Percentiles rank a stretch among this genome's conserved stretches.
Conservation (phyloP, 306 rosid species). For the Benincasa hispida region DNA sequence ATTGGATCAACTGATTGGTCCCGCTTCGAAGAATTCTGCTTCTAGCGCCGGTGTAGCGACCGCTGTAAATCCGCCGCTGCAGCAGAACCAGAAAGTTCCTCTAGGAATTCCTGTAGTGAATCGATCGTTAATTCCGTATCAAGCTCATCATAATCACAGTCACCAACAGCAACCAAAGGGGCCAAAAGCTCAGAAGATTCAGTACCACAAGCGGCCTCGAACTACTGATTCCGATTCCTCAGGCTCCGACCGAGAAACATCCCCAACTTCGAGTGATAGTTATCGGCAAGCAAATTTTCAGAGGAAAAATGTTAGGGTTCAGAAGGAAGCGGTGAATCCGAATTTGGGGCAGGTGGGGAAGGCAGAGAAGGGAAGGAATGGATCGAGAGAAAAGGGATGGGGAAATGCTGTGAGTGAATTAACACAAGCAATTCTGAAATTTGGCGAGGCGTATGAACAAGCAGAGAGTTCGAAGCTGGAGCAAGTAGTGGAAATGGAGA, state of each 20-base stretch:
- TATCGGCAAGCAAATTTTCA: slow-evolving; percentile 34
- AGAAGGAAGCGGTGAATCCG: slow-evolving; percentile 20
- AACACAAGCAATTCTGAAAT: slow-evolving; percentile 69
- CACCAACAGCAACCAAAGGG: slow-evolving; percentile 19
- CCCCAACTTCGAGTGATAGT: slow-evolving; percentile 63
- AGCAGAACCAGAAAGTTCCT: slow-evolving; percentile 38
- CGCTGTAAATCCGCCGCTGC: slow-evolving; percentile 6
- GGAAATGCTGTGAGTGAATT: slow-evolving; percentile 68
- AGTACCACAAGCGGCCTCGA: slow-evolving; percentile 27
- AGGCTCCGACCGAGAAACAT: slow-evolving; percentile 23
- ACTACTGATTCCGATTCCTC: slow-evolving; percentile 23
- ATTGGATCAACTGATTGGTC: slow-evolving; percentile 64
- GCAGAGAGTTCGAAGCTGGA: slow-evolving; percentile 77
- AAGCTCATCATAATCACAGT: slow-evolving; percentile 14
- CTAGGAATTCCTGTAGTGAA: slow-evolving; percentile 59
- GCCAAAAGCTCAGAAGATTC: slow-evolving; percentile 31
- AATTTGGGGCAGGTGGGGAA: background rate
- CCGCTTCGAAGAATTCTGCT: slow-evolving; percentile 36
- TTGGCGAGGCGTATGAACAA: slow-evolving; percentile 89
- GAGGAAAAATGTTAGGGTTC: slow-evolving; percentile 39
- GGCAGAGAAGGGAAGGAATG: slow-evolving; percentile 19
- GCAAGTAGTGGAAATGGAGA: slow-evolving; percentile 96
- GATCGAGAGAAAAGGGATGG: slow-evolving; percentile 33
- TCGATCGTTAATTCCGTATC: slow-evolving; percentile 30
- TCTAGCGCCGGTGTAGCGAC: slow-evolving; percentile 12